phyloP scores from a whole-genome alignment of 768 basidiomycete genomes.

The Mycena amicta region DNA sequence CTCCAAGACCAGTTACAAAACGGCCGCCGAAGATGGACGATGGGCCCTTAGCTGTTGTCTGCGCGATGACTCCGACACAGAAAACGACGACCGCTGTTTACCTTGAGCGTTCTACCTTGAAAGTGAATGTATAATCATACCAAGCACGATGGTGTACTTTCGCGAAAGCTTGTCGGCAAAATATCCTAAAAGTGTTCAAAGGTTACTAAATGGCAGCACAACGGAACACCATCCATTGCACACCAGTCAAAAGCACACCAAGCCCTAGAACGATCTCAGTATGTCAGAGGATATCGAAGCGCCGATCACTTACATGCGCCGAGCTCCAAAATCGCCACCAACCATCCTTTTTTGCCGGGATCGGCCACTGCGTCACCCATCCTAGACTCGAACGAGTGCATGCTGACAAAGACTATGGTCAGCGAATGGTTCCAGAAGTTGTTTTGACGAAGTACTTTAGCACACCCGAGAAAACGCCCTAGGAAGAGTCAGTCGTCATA shows the following conservation, averaged over 20 bases:
- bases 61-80: conserved; percentile 74
- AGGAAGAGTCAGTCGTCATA: conserved; percentile 5
- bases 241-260: conserved; percentile 71
- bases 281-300: background rate
- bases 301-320: conserved; percentile 49
- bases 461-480: conserved; percentile 80
- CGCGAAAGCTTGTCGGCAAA: conserved; percentile 73
- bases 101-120: background rate
- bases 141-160: conserved; percentile 69
- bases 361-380: conserved; percentile 60
- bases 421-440: conserved; percentile 8
- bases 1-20: conserved; percentile 79
- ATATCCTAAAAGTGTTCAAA: no score
- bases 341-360: conserved; percentile 63
- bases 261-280: conserved; percentile 39
- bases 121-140: conserved; percentile 29
- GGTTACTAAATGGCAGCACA: background rate
- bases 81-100: conserved; percentile 57
- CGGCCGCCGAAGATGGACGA: conserved; percentile 75
- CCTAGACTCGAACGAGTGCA: conserved; percentile 51
- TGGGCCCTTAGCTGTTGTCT: conserved; percentile 58
- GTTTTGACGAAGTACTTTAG: conserved; percentile 53
- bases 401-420: conserved; percentile 35
- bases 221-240: background rate
- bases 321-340: conserved; percentile 74